Percentiles rank a stretch among this genome's conserved stretches.
Evolutionary conservation across 306 rosid genomes (phyloP).

Genomic region (Fagus crenata): DNA sequence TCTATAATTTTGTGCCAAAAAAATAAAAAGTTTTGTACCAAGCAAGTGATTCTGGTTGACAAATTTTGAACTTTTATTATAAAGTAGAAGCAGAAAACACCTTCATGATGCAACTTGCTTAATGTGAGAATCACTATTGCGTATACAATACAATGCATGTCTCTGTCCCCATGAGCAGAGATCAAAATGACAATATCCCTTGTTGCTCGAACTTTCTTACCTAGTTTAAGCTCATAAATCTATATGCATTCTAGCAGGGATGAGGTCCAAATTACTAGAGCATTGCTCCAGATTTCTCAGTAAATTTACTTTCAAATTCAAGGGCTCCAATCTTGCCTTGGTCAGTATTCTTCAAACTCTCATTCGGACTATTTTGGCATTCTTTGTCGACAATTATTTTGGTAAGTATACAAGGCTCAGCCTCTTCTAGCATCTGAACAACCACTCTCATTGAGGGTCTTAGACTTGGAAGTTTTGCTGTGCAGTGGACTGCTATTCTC

Average conservation of each 20-base stretch:
- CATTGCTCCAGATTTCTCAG: neutral
- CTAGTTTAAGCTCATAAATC: neutral
- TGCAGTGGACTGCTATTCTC: constrained; percentile 65
- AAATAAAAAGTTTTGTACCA: neutral
- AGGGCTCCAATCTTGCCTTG: neutral
- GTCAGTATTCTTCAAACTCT: neutral
- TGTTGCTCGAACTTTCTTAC: neutral
- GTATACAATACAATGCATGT: neutral
- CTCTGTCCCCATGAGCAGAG: neutral
- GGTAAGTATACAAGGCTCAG: constrained; percentile 51
- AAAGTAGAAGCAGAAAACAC: neutral
- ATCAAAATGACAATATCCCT: neutral
- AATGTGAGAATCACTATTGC: neutral
- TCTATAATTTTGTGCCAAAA: too few relatives aligned
- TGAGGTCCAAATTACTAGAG: neutral
- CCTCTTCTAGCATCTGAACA: constrained; percentile 87
- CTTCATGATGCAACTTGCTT: neutral
- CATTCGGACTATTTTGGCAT: constrained; percentile 25
- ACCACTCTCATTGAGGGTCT: constrained; percentile 92
- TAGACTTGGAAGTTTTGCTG: constrained; percentile 48
- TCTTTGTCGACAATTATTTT: constrained; percentile 41
- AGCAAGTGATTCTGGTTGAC: neutral
- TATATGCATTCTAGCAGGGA: neutral
- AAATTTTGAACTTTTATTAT: neutral
- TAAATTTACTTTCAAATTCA: constrained; percentile 5